phyloP scores from a whole-genome alignment of 2,329 filamentous ascomycete genomes.

The Neobulgaria alba region DNA sequence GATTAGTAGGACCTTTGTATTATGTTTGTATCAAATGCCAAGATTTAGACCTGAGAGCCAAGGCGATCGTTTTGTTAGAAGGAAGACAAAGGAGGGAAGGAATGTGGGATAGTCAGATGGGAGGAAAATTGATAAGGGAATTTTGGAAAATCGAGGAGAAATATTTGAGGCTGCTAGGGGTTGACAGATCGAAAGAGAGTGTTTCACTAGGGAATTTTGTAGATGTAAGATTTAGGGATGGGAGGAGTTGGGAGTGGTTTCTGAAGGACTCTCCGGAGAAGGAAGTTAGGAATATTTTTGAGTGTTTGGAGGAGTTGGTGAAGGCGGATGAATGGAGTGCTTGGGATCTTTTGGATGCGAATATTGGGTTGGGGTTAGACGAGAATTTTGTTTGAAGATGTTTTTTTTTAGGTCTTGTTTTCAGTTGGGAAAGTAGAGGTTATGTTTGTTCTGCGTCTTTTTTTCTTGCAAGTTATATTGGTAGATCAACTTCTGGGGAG shows the following conservation, averaged over 20 bases:
- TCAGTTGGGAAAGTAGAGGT: no score
- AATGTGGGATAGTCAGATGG: conserved; percentile 25
- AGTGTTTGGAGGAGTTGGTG: no score
- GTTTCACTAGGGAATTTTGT: conserved; percentile 11
- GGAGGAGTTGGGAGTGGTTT: conserved; percentile 20
- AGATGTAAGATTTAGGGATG: conserved; percentile 17
- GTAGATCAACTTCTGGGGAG: no score
- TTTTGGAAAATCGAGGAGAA: conserved; percentile 21
- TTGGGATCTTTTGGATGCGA: no score
- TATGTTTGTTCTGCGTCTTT: no score
- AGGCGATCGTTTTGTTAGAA: conserved; percentile 20
- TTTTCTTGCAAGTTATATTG: no score
- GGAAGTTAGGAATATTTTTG: neutral
- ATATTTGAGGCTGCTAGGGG: conserved; percentile 5
- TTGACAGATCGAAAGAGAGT: neutral
- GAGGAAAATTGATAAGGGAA: conserved; percentile 15
- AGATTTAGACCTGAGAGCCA: conserved; percentile 7
- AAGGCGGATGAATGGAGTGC: no score
- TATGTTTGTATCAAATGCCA: conserved; percentile 19
- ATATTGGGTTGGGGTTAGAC: no score
- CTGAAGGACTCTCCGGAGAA: conserved; percentile 9
- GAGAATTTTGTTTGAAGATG: no score
- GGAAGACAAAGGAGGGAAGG: conserved; percentile 24
- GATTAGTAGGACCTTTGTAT: conserved; percentile 25
- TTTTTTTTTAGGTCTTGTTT: no score